Evolutionary conservation across 1,284 basidiomycete genomes (phyloP), one percentile per base, ranked within the genome.

Genomic region (Termitomyces sp.): DNA sequence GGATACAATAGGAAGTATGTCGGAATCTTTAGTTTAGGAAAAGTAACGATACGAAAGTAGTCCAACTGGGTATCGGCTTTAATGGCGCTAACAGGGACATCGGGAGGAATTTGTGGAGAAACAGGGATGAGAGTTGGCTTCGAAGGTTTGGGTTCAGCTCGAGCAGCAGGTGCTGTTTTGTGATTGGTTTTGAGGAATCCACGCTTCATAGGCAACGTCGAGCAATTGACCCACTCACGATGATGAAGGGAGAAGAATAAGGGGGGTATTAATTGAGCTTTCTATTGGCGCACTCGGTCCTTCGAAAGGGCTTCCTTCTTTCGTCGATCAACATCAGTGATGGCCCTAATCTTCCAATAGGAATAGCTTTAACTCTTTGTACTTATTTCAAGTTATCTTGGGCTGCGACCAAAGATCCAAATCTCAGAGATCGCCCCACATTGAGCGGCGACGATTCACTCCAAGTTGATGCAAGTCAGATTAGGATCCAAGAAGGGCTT

Each of bases 111-210:
- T 13, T 26, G n/a, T 6, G 45, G 45, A 9, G 45, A 24, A 35
- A 24, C 33, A 14, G 45, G 45, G 6, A 48, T 30, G 35, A 31
- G 26, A 13, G 38, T 26, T 39, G 35, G 38, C 37, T 46, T 26
- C 26, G 11, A 16, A 18, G 26, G 28, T 31, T 44, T 16, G 24
- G 26, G 4, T 1, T 30, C 26, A 30, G n/a, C 28, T 24, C 13
- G 18, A 24, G n/a, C 42, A 44, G 26, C 9, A 30, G 24, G 14
- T 6, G 31, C 19, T 5, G 8, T 35, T 28, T 38, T 11, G 3
- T 13, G 14, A 13, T 43, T 35, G 11, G 42, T 46, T 19, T 57
- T 55, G 31, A 56, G 51, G 49, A 57, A 54, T 5, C 55, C 53
- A 18, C 55, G 55, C 39, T 50, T 50, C 55, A 57, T 59, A 33